These are phyloP conservation scores for Gomphus bonarii DNA, from an alignment of 1,284 basidiomycete genomes.

Conservation along the genomic window DNA sequence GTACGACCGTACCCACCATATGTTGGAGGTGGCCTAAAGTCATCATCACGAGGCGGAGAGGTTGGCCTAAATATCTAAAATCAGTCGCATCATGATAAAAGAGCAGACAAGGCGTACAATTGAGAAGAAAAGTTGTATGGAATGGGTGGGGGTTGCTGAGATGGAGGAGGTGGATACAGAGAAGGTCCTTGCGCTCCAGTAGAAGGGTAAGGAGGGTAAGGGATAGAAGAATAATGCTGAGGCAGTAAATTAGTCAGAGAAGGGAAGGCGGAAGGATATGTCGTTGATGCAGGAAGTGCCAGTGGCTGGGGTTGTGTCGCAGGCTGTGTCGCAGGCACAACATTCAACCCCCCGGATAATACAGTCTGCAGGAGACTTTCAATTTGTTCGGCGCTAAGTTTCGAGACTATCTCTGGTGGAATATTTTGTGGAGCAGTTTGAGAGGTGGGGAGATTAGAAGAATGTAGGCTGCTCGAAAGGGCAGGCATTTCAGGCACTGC, in stretches of 20 bases:
- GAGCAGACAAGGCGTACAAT: background rate
- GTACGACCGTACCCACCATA: background rate
- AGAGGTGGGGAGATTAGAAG: slow-evolving; percentile 6
- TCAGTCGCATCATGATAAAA: background rate
- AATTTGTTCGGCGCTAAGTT: slow-evolving; percentile 12
- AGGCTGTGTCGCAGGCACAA: background rate
- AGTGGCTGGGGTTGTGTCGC: slow-evolving; percentile 14
- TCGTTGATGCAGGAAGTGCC: slow-evolving; percentile 12
- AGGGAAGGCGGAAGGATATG: background rate
- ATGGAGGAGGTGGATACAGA: slow-evolving; percentile 1
- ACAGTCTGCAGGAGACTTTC: slow-evolving; percentile 10
- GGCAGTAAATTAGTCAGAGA: slow-evolving; percentile 7
- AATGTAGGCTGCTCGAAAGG: slow-evolving; percentile 4
- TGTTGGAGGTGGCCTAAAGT: slow-evolving; percentile 2
- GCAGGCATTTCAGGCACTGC: slow-evolving; percentile 2
- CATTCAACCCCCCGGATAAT: slow-evolving; percentile 12
- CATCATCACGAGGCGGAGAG: slow-evolving; percentile 7
- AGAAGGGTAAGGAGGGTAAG: slow-evolving; percentile 7
- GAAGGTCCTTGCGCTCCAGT: slow-evolving; percentile 1
- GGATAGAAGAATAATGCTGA: slow-evolving; percentile 10
- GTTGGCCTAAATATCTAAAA: background rate
- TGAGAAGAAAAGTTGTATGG: slow-evolving; percentile 15
- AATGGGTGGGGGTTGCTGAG: slow-evolving; percentile 11
- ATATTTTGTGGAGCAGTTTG: background rate
- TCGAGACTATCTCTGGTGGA: slow-evolving; percentile 8